Evolutionary conservation across 768 basidiomycete genomes (phyloP), one percentile per base, ranked within the genome.

Genomic region (Botryobasidium botryosum): DNA sequence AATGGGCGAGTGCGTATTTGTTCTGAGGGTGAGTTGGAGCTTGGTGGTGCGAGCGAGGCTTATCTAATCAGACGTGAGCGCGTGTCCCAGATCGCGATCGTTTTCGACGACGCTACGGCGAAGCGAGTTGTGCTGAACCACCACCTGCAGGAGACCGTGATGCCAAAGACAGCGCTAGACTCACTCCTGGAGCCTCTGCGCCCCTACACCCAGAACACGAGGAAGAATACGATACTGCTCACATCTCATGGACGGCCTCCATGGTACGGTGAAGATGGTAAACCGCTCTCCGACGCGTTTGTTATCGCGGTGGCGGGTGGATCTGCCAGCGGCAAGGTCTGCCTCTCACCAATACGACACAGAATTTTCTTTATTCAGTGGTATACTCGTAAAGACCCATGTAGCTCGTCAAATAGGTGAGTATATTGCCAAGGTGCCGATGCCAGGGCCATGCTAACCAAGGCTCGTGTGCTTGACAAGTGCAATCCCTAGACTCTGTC

Each of bases 221-320:
- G 59, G 4, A 77, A 63, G 53, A 73, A 85, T 64, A 88, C 87
- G 54, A 81, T 74, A 2, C 65, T 88, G 21, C 63, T 88, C 28
- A 79, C 77, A 39, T 83, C 81, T 27, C 85, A 88, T 61, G 85
- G 85, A 40, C 70, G 85, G 38, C n/a, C 25, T 26, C 17, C 23
- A 26, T 26, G 84, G 84, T 88, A 88, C 58, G 72, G 71, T 25
- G 73, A 77, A 57, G 74, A 84, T 50, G 85, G 85, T 1, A 63
- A 70, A 39, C 69, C 74, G 17, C 69, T 75, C 12, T 68, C 68
- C 32, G 75, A 79, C 56, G 85, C 85, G 13, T 88, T 86, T 55
- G 85, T 87, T 32, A 74, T 88, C 47, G 85, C 74, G 6, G 75
- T 88, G 50, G 82, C 80, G 56, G 85, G 85, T 40, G 84, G 84